Conservation (phyloP, 768 basidiomycete species). For the Boletellus emodensis region DNA sequence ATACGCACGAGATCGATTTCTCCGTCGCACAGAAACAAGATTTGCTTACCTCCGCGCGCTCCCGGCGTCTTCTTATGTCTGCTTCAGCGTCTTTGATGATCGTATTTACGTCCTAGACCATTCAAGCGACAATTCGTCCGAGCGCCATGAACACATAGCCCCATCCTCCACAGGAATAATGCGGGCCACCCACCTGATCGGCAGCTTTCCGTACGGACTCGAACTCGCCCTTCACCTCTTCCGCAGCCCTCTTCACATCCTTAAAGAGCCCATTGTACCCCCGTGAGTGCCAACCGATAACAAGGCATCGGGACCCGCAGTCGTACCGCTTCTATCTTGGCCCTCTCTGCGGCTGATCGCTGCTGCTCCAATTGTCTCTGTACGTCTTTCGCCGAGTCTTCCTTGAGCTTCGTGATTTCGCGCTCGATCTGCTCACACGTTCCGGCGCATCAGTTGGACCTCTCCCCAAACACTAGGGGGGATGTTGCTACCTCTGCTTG, state of each 20-base stretch:
- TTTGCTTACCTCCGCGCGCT: background rate
- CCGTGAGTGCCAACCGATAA: background rate
- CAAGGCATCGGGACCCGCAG: background rate
- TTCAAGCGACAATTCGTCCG: background rate
- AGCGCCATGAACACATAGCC: background rate
- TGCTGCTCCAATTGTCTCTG: constrained; percentile 20
- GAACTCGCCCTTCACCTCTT: constrained; percentile 1
- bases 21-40: background rate
- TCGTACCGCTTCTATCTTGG: constrained; percentile 9
- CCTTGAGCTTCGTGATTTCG: constrained; percentile 18
- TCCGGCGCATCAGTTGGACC: background rate
- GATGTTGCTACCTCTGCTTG: constrained; percentile 11
- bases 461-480: background rate
- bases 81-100: constrained; percentile 4
- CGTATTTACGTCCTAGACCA: constrained; percentile 3
- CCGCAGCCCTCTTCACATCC: background rate
- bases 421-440: constrained; percentile 16
- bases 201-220: constrained; percentile 5
- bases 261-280: background rate
- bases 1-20: no score
- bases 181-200: constrained; percentile 7
- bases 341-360: constrained; percentile 3
- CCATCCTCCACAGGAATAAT: background rate
- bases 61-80: background rate
- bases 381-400: constrained; percentile 22